Evolutionary conservation across 176 grass and related monocot species (phyloP).

Genomic region (Echinochloa phyllopogon): DNA sequence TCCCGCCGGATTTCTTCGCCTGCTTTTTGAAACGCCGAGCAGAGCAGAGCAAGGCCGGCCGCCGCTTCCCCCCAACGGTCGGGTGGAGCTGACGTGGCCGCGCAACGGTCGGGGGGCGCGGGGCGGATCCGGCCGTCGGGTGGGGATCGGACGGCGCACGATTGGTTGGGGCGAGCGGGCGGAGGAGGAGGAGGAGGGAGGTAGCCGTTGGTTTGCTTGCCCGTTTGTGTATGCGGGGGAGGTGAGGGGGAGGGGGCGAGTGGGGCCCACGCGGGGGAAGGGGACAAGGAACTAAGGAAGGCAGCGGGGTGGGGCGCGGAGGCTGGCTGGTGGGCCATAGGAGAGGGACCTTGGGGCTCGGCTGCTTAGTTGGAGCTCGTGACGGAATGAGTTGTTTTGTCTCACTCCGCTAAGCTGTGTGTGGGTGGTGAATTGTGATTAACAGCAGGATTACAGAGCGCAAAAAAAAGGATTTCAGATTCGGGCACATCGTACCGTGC

Average conservation of each 20-base stretch:
- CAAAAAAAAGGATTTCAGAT: too few species aligned
- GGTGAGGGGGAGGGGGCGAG: not conserved
- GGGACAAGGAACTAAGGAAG: too few species aligned
- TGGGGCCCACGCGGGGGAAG: not conserved
- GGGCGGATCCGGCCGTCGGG: not conserved
- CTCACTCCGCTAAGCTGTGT: too few species aligned
- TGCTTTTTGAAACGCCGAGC: constrained; percentile 48
- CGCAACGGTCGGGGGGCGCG: constrained; percentile 44
- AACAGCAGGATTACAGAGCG: not conserved
- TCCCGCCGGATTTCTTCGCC: constrained; percentile 5
- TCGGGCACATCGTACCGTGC: not conserved
- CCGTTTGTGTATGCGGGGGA: not conserved
- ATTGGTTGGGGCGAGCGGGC: constrained; percentile 37
- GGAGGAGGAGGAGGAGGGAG: not conserved
- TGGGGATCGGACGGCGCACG: not conserved
- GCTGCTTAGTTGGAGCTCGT: not conserved
- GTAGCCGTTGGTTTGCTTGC: constrained; percentile 29
- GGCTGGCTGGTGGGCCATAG: constrained; percentile 11
- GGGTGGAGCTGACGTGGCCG: constrained; percentile 29
- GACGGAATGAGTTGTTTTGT: not conserved
- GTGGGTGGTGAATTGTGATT: not conserved
- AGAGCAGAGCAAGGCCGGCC: not conserved
- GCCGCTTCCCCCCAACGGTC: constrained; percentile 46
- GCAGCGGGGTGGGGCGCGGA: not conserved
- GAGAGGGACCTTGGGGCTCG: not conserved